phyloP scores from a whole-genome alignment of 2,329 filamentous ascomycete species.

The Pleomassaria siparia region DNA sequence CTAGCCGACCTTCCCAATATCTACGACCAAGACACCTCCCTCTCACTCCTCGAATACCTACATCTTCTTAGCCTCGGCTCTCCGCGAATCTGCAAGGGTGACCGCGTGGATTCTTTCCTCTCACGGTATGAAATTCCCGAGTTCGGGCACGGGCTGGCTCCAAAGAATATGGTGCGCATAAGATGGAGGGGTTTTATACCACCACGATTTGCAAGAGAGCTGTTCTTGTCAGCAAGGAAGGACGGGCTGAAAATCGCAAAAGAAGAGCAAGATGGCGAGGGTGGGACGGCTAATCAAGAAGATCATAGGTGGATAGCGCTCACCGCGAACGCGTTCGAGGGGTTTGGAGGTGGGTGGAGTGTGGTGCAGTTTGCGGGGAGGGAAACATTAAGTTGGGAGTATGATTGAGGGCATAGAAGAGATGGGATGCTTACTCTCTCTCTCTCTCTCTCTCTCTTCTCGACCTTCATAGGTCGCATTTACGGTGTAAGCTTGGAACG shows the following conservation, averaged over 20 bases:
- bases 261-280: constrained; percentile 13
- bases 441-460: too few species aligned
- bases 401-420: constrained; percentile 12
- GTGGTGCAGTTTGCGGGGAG: constrained; percentile 35
- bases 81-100: constrained; percentile 59
- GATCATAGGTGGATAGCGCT: constrained; percentile 33
- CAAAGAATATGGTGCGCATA: constrained; percentile 36
- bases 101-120: constrained; percentile 68
- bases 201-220: constrained; percentile 31
- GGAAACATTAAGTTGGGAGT: constrained; percentile 40
- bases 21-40: constrained; percentile 63
- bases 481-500: too few species aligned
- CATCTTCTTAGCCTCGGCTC: constrained; percentile 67
- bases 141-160: constrained; percentile 16
- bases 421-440: too few species aligned
- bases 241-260: constrained; percentile 20
- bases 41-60: constrained; percentile 73
- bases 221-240: constrained; percentile 30
- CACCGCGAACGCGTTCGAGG: constrained; percentile 34
- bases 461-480: too few species aligned
- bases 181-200: constrained; percentile 50
- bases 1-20: constrained; percentile 33
- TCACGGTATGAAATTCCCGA: constrained; percentile 66
- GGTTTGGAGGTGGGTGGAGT: constrained; percentile 27
- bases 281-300: constrained; percentile 8